A percentile compares a stretch with the other conserved stretches of the same genome.
Evolutionary conservation across 371 early-diverging fungal species (phyloP).

Genomic region (Sporodiniella umbellata): DNA sequence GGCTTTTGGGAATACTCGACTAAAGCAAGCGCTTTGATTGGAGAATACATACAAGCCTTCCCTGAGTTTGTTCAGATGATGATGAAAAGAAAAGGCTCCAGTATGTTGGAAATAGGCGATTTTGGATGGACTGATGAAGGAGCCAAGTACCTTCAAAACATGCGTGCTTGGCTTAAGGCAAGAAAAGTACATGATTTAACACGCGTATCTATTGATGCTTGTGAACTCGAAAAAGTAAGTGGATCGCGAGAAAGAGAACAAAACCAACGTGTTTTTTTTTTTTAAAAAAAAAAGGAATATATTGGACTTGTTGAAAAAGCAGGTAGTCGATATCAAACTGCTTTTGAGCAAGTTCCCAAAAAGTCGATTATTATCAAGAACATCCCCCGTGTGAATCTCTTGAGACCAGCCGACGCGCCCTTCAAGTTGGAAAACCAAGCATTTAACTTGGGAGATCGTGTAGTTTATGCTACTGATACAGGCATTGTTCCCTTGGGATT

Average conservation of each 20-base stretch:
- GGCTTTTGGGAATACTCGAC: slow-evolving; percentile 84
- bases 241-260: too few species aligned
- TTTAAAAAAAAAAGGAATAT: slow-evolving; percentile 19
- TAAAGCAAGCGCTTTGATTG: slow-evolving; percentile 71
- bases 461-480: slow-evolving; percentile 72
- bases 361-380: slow-evolving; percentile 60
- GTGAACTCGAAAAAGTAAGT: slow-evolving; percentile 64
- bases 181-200: slow-evolving; percentile 63
- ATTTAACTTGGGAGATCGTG: slow-evolving; percentile 88
- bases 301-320: slow-evolving; percentile 57
- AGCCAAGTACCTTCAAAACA: slow-evolving; percentile 21
- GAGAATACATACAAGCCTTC: slow-evolving; percentile 66
- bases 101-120: slow-evolving; percentile 26
- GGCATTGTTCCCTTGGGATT: slow-evolving; percentile 80
- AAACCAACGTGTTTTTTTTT: not conserved
- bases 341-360: slow-evolving; percentile 35
- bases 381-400: slow-evolving; percentile 62
- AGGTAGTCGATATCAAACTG: slow-evolving; percentile 34
- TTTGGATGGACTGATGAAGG: slow-evolving; percentile 34
- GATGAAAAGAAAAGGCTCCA: slow-evolving; percentile 38
- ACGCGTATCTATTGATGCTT: slow-evolving; percentile 64
- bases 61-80: slow-evolving; percentile 71
- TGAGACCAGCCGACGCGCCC: slow-evolving; percentile 78
- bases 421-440: slow-evolving; percentile 68
- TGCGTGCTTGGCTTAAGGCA: slow-evolving; percentile 69